These are phyloP conservation scores for Paraurostyla sp. DNA, from an alignment of 73 alveolate species.

Conservation along the genomic window DNA sequence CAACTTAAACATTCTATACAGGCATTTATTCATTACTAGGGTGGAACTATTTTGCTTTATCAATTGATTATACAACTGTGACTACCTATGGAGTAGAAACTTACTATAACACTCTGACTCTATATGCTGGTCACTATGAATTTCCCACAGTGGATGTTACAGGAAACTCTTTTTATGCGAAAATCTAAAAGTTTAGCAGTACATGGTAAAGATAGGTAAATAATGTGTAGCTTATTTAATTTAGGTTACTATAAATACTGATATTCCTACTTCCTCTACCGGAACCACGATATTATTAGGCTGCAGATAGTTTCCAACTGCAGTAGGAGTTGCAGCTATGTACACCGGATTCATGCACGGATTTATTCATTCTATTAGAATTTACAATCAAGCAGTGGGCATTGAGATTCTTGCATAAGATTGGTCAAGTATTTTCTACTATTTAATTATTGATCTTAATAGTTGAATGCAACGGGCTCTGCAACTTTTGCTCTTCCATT, in stretches of 20 bases:
- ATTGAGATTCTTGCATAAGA: slow-evolving; percentile 18
- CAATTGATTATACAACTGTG: neutral
- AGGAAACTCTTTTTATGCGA: slow-evolving; percentile 4
- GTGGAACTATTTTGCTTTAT: slow-evolving; percentile 23
- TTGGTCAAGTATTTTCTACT: slow-evolving; percentile 8
- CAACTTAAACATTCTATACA: neutral
- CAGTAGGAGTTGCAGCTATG: neutral
- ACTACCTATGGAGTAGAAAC: neutral
- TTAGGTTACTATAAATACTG: neutral
- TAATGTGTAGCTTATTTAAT: no score
- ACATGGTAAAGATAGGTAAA: slow-evolving; percentile 38
- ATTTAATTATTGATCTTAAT: neutral
- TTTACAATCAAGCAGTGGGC: slow-evolving; percentile 38
- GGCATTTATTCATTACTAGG: slow-evolving; percentile 33
- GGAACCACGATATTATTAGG: neutral
- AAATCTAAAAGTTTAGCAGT: slow-evolving; percentile 9
- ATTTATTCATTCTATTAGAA: slow-evolving; percentile 14
- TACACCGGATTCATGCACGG: slow-evolving; percentile 51
- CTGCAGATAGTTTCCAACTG: slow-evolving; percentile 26
- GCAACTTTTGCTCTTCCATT: slow-evolving; percentile 1
- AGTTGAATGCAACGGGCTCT: slow-evolving; percentile 38
- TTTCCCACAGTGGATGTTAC: neutral
- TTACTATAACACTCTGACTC: neutral
- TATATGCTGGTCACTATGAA: slow-evolving; percentile 29
- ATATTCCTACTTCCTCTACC: neutral